Percentiles rank a stretch among this genome's conserved stretches.
These are phyloP conservation scores for Penicillium sp. DNA, from an alignment of 2,329 filamentous ascomycete genomes.

Conservation along the genomic window DNA sequence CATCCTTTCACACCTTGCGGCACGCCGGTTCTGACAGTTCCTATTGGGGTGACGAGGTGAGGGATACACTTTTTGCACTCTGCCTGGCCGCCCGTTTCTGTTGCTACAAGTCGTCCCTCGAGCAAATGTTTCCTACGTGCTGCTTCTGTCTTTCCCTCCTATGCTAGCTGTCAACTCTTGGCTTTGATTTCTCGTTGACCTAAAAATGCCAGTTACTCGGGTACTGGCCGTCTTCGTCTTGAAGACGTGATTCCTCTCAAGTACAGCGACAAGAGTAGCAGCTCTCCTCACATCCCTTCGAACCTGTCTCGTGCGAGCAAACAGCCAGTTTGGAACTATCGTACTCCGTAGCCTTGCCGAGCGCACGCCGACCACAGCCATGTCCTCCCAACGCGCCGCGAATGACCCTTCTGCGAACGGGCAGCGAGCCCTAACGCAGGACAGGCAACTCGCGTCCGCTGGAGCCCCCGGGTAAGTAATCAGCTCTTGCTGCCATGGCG, in stretches of 20 bases:
- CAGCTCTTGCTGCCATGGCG: not conserved
- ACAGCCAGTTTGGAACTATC: not conserved
- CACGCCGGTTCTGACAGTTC: not conserved
- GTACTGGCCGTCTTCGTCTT: constrained; percentile 4
- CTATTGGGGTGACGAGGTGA: not conserved
- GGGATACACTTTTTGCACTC: not conserved
- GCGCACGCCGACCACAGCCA: not conserved
- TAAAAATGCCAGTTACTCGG: not conserved
- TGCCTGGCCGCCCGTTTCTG: constrained; percentile 9
- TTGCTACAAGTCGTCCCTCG: constrained; percentile 1
- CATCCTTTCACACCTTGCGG: not conserved
- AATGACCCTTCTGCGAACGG: constrained; percentile 1
- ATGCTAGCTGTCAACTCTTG: not conserved
- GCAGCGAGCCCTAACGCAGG: not conserved
- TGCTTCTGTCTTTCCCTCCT: not conserved
- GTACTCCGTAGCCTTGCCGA: not conserved
- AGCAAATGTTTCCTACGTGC: constrained; percentile 3
- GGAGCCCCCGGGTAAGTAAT: constrained; percentile 2
- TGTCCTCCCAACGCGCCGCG: constrained; percentile 2
- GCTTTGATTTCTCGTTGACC: not conserved
- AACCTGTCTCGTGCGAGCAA: not conserved
- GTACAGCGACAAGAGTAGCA: constrained; percentile 1
- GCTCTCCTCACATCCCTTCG: not conserved
- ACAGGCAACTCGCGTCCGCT: not conserved
- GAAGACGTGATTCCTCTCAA: constrained; percentile 1